Percentiles rank a stretch among this genome's conserved stretches.
phyloP scores from a whole-genome alignment of 1,284 basidiomycete genomes.

The Flammula alnicola region DNA sequence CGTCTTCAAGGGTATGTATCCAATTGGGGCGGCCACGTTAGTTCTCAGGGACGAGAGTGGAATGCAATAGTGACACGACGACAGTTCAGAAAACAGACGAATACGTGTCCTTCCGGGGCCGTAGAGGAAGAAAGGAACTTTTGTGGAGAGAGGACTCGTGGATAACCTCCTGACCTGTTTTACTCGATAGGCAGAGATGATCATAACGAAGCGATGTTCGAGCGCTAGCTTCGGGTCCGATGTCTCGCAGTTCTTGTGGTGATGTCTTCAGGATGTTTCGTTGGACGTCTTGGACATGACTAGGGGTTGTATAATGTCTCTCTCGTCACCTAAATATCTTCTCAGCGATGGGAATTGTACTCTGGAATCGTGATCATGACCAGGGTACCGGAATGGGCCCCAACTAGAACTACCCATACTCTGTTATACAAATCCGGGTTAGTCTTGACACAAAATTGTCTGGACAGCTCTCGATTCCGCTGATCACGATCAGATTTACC shows the following conservation, averaged over 20 bases:
- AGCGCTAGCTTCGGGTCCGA: slow-evolving; percentile 5
- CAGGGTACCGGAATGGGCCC: slow-evolving; percentile 7
- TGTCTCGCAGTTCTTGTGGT: slow-evolving; percentile 7
- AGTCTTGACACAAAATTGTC: slow-evolving; percentile 8
- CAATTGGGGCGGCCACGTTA: slow-evolving; percentile 28
- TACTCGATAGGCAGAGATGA: slow-evolving; percentile 6
- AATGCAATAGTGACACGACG: slow-evolving; percentile 24
- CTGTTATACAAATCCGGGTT: slow-evolving; percentile 7
- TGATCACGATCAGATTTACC: background rate
- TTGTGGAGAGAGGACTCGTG: slow-evolving; percentile 5
- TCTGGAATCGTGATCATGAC: slow-evolving; percentile 17
- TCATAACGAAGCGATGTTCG: slow-evolving; percentile 11
- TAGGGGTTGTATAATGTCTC: slow-evolving; percentile 3
- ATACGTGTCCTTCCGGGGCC: slow-evolving; percentile 28
- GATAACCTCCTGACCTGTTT: slow-evolving; percentile 4
- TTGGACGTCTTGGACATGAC: background rate
- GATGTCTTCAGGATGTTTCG: background rate
- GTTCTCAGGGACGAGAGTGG: slow-evolving; percentile 31
- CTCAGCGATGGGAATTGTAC: slow-evolving; percentile 12
- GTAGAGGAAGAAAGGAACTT: slow-evolving; percentile 6
- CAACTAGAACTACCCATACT: too few relatives aligned
- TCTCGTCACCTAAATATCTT: slow-evolving; percentile 11
- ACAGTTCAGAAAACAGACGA: slow-evolving; percentile 12
- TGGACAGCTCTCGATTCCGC: slow-evolving; percentile 16
- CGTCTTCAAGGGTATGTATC: slow-evolving; percentile 21